Conservation (phyloP, 495 filamentous ascomycete genomes). For the Tuber microsphaerosporum region DNA sequence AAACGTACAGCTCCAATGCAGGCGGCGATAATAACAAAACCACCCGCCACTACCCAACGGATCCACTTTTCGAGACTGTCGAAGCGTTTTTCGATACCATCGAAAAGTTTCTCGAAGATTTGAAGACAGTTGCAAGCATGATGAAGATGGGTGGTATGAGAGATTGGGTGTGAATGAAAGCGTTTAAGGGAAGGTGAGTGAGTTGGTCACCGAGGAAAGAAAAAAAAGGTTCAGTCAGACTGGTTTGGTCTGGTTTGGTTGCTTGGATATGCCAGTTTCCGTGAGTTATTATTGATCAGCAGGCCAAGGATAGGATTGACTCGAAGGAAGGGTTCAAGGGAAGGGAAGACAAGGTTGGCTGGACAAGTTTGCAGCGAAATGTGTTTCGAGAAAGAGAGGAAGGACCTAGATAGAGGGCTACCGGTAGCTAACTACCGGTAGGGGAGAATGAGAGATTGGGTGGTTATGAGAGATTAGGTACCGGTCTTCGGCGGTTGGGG, state of each 20-base stretch:
- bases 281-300: neutral
- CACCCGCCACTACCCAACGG: too few species aligned
- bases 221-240: conserved; percentile 7
- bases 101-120: too few species aligned
- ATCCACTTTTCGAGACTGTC: too few species aligned
- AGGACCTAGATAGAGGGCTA: neutral
- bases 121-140: too few species aligned
- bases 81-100: too few species aligned
- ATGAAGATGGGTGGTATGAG: too few species aligned
- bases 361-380: conserved; percentile 1
- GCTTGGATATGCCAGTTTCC: neutral
- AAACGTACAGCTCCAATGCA: too few species aligned
- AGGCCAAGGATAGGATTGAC: neutral
- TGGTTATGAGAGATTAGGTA: too few species aligned
- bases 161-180: conserved; percentile 3
- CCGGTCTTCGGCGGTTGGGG: too few species aligned
- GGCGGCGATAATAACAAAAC: too few species aligned
- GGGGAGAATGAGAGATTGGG: too few species aligned
- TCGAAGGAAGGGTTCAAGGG: neutral
- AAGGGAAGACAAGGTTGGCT: conserved; percentile 2
- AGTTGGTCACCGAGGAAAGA: conserved; percentile 1
- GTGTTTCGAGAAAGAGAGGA: neutral
- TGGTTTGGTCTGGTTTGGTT: neutral
- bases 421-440: neutral
- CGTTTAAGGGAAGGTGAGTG: neutral